Percentiles rank a stretch among this genome's conserved stretches.
Evolutionary conservation across 139 green algal genomes (phyloP).

Genomic region (Desmodesmus armatus): DNA sequence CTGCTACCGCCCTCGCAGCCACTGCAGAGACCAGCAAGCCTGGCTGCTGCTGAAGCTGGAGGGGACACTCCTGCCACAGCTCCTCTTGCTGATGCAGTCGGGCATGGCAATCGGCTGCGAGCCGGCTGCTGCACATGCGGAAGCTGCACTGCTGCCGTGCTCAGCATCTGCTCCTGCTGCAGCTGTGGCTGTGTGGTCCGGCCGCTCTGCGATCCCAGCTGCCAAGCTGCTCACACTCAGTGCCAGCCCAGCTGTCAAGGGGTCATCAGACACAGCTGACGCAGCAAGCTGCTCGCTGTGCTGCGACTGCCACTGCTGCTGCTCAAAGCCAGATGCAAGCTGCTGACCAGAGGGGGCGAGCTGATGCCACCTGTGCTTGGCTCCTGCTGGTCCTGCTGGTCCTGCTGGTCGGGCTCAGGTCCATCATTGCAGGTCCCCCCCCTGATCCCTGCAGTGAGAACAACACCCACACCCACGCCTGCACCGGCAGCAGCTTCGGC

Average conservation of each 20-base stretch:
- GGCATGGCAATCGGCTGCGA: too few relatives aligned
- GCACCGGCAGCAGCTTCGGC: background rate
- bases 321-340: too few relatives aligned
- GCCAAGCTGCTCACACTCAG: too few relatives aligned
- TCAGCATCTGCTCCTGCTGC: too few relatives aligned
- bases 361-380: background rate
- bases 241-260: too few relatives aligned
- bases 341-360: background rate
- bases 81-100: constrained; percentile 5
- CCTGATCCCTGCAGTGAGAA: background rate
- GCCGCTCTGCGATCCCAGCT: too few relatives aligned
- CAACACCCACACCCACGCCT: background rate
- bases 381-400: background rate
- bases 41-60: constrained; percentile 13
- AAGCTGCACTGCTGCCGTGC: too few relatives aligned
- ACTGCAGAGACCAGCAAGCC: background rate
- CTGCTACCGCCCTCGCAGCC: background rate
- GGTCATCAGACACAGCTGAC: too few relatives aligned
- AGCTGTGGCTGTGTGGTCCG: too few relatives aligned
- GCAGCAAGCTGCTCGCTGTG: too few relatives aligned
- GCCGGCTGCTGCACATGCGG: too few relatives aligned
- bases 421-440: background rate
- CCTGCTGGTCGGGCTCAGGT: background rate
- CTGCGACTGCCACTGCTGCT: too few relatives aligned
- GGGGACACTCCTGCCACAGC: background rate